Evolutionary conservation across 257 asterid species (phyloP), one percentile per base, ranked within the genome.

Genomic region (Fraxinus americana): DNA sequence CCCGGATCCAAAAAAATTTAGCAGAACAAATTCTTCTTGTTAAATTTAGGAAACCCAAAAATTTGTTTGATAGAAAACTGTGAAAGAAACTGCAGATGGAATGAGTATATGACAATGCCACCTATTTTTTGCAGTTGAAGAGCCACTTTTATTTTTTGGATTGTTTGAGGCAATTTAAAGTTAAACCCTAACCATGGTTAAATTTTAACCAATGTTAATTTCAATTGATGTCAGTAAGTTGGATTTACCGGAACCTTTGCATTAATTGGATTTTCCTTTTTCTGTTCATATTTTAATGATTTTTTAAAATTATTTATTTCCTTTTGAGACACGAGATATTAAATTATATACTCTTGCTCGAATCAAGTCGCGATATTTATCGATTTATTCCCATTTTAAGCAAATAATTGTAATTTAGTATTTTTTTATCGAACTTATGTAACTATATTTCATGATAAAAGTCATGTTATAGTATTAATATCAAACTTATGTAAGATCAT

Each of bases 131-230:
- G 23, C 29, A 13, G 35, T 39, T 34, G 38, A 61, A 61, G 32
- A 73, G 83, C 67, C 73, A 76, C 84, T 85, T 69, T 61, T 25
- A 25, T 70, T 32, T 38, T 54, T 75, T 32, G 63, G 74, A 41
- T 61, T 61, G 34, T 61, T 76, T 77, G 67, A 76, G 36, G 67
- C 72, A 16, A 38, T 67, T 14, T 30, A 80, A 35, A 57, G 76
- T 79, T 38, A 61, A 86, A 86, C 86, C 83, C 84, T 70, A 87
- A 78, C 82, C 77, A 48, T 77, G 85, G 83, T 84, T 87, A 75
- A 66, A 69, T 73, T 80, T 25, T 83, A 67, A 82, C 81, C 70
- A 17, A 73, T 85, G 73, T 86, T 72, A 67, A 71, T 82, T 57
- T 57, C 65, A 54, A 17, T 59, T 67, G 79, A 75, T 65, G 43